phyloP scores from a whole-genome alignment of 106 monocot genomes.

The Dendrobium nobile region DNA sequence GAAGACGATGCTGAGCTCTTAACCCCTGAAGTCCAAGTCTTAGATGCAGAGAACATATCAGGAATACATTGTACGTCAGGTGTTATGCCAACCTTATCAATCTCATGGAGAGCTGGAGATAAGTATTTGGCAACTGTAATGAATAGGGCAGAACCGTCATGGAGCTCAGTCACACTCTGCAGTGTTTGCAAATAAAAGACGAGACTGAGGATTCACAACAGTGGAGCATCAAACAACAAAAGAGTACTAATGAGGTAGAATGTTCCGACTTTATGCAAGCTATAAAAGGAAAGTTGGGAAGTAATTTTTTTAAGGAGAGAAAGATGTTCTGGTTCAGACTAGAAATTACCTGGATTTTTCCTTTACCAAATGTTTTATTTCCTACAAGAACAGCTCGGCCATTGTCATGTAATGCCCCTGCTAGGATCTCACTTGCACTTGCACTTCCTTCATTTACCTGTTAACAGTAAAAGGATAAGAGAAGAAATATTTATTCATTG shows the following conservation, averaged over 20 bases:
- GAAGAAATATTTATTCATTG: no score
- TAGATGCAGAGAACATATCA: constrained; percentile 35
- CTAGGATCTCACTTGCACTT: constrained; percentile 95
- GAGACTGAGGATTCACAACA: no score
- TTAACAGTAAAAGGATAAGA: neutral
- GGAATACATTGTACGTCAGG: constrained; percentile 85
- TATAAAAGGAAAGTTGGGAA: neutral
- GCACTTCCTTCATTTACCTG: constrained; percentile 97
- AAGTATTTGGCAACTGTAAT: constrained; percentile 94
- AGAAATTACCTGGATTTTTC: constrained; percentile 79
- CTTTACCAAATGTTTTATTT: constrained; percentile 88
- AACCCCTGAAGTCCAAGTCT: neutral
- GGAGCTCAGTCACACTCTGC: constrained; percentile 89
- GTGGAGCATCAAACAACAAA: no score
- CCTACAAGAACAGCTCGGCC: constrained; percentile 92
- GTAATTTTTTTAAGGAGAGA: neutral
- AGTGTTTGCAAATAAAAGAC: neutral
- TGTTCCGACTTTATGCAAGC: no score
- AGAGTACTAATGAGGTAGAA: no score
- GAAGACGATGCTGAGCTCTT: constrained; percentile 17
- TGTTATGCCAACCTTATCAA: constrained; percentile 87
- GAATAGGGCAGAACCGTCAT: constrained; percentile 89
- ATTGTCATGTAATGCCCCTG: constrained; percentile 94
- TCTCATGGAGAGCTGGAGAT: constrained; percentile 83
- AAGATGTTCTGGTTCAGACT: neutral